Evolutionary conservation across 257 asterid species (phyloP).

Genomic region (Avicennia marina): DNA sequence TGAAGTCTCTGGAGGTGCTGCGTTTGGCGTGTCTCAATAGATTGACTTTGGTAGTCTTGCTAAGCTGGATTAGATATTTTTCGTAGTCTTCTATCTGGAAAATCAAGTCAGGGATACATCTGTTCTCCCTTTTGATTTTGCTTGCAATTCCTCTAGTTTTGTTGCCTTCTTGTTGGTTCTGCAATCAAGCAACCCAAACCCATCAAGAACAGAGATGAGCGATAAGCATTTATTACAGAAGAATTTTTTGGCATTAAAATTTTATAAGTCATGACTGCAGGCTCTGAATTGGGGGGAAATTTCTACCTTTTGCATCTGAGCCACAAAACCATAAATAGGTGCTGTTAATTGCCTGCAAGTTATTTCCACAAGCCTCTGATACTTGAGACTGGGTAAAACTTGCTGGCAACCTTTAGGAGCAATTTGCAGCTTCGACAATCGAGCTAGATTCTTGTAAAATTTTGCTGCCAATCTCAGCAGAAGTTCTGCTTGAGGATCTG

Average conservation of each 20-base stretch:
- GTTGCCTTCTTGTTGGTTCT: slow-evolving; percentile 67
- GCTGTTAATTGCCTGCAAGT: slow-evolving; percentile 72
- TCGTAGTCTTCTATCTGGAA: slow-evolving; percentile 87
- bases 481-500: slow-evolving; percentile 80
- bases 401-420: slow-evolving; percentile 68
- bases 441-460: slow-evolving; percentile 70
- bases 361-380: slow-evolving; percentile 74
- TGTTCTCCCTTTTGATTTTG: slow-evolving; percentile 80
- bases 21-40: slow-evolving; percentile 76
- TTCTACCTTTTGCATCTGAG: slow-evolving; percentile 63
- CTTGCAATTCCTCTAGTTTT: slow-evolving; percentile 45
- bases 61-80: slow-evolving; percentile 65
- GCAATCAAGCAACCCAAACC: slow-evolving; percentile 14
- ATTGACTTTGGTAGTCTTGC: slow-evolving; percentile 67
- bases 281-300: background rate
- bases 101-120: slow-evolving; percentile 75
- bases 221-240: background rate
- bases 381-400: slow-evolving; percentile 54
- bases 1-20: slow-evolving; percentile 85
- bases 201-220: background rate
- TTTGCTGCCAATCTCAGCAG: slow-evolving; percentile 57
- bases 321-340: slow-evolving; percentile 63
- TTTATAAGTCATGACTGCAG: background rate
- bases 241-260: background rate
- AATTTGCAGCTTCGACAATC: slow-evolving; percentile 59